Evolutionary conservation across 2,329 filamentous ascomycete species (phyloP).

Genomic region (Neonectria punicea): DNA sequence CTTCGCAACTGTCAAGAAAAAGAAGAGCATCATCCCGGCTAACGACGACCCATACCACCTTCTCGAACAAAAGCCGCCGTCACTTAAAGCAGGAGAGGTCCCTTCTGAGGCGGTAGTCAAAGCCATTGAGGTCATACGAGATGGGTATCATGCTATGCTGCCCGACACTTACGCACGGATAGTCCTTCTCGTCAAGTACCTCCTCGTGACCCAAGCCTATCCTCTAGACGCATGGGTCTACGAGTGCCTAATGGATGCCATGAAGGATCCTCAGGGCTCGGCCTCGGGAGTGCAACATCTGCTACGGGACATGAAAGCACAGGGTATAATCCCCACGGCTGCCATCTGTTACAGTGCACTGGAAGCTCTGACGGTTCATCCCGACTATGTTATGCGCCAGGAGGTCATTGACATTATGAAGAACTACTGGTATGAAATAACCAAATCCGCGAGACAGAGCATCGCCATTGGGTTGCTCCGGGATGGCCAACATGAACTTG

Average conservation of each 20-base stretch:
- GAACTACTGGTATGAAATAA: slow-evolving; percentile 67
- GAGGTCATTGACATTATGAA: slow-evolving; percentile 79
- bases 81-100: neutral
- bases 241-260: slow-evolving; percentile 78
- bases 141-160: slow-evolving; percentile 31
- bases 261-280: slow-evolving; percentile 74
- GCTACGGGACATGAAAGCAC: slow-evolving; percentile 76
- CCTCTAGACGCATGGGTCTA: slow-evolving; percentile 71
- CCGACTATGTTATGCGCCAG: slow-evolving; percentile 81
- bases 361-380: slow-evolving; percentile 80
- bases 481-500: slow-evolving; percentile 85
- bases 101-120: slow-evolving; percentile 35
- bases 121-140: slow-evolving; percentile 44
- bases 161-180: slow-evolving; percentile 45
- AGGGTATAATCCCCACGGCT: slow-evolving; percentile 70
- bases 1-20: slow-evolving; percentile 1
- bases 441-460: slow-evolving; percentile 71
- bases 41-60: neutral
- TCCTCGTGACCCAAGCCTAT: slow-evolving; percentile 67
- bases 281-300: slow-evolving; percentile 70
- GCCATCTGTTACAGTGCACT: slow-evolving; percentile 78
- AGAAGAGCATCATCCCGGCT: neutral
- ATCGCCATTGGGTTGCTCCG: slow-evolving; percentile 80
- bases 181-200: slow-evolving; percentile 61
- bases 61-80: neutral